Evolutionary conservation across 306 rosid species (phyloP), one percentile per base, ranked within the genome.

Genomic region (Quercus engelmannii): DNA sequence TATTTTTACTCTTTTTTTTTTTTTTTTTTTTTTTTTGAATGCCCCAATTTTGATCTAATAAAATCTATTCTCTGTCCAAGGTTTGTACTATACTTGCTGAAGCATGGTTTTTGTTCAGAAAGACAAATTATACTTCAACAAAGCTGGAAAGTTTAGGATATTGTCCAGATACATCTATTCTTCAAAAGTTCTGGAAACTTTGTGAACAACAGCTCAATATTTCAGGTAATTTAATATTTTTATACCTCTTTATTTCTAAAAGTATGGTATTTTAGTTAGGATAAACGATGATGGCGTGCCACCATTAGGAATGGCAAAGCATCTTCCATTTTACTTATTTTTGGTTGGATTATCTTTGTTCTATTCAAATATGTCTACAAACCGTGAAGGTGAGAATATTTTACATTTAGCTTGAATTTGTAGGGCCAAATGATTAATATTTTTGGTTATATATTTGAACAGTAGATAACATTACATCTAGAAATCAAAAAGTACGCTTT

Each of bases 161-260:
- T 88, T 80, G 72, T 74, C 97, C 97, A 23, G 93, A 85, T 59
- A 84, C 74, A 55, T 14, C 87, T 28, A 28, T 73, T 82, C 82
- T 92, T 71, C 88, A 80, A 79, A 91, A 86, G 74, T 95, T 88
- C 71, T 95, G 99, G 99, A 86, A 80, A 85, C 88, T 92, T 73
- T 91, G 97, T 87, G 90, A 85, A 85, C 89, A 78, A 49, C 97
- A 89, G 84, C 97, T 95, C 64, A 83, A 77, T 87, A 84, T 78
- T 68, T 83, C 95, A 84, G 99, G 99, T 95, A 74, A 80, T 56
- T 49, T 68, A 54, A 73, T 61, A 52, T 35, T 35, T 67, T 35
- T 68, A 1, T 46, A 18, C 35, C 72, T 23, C 20, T 12, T 33
- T 13, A 3, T 35, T 25, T 15, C 51, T 67, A 33, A 23, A 19